Conservation (phyloP, 805 yeast species). For the Clavispora santaluciae region DNA sequence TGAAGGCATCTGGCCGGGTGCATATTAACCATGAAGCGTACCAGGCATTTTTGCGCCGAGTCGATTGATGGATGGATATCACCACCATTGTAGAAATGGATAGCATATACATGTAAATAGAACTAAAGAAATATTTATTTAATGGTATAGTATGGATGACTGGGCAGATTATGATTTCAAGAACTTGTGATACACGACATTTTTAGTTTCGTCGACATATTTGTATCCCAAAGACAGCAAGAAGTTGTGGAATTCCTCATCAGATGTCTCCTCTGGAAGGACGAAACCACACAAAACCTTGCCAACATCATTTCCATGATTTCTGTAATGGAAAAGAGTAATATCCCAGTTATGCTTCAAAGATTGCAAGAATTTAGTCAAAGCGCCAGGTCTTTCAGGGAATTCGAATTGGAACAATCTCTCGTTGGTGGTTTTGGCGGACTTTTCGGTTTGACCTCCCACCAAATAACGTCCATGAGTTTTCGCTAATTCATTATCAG, state of each 20-base stretch:
- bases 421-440: constrained; percentile 56
- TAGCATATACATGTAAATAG: background rate
- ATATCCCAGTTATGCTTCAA: constrained; percentile 83
- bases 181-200: constrained; percentile 79
- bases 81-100: too few species aligned
- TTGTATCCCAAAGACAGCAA: constrained; percentile 70
- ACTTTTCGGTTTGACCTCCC: constrained; percentile 73
- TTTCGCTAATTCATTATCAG: constrained; percentile 92
- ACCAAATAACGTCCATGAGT: constrained; percentile 94
- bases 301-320: constrained; percentile 94
- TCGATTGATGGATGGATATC: too few species aligned
- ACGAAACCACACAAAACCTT: constrained; percentile 86
- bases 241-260: constrained; percentile 60
- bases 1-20: constrained; percentile 77
- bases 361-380: constrained; percentile 69
- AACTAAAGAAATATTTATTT: background rate
- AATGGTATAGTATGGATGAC: background rate
- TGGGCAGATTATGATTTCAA: constrained; percentile 28
- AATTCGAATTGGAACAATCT: constrained; percentile 81
- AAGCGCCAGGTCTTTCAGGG: constrained; percentile 97
- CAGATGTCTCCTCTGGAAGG: constrained; percentile 65
- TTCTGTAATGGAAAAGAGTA: constrained; percentile 92
- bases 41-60: constrained; percentile 66
- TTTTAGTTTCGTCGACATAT: constrained; percentile 76
- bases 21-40: constrained; percentile 80